phyloP scores from a whole-genome alignment of 371 early-diverging fungal species.

The Syncephalis fuscata region DNA sequence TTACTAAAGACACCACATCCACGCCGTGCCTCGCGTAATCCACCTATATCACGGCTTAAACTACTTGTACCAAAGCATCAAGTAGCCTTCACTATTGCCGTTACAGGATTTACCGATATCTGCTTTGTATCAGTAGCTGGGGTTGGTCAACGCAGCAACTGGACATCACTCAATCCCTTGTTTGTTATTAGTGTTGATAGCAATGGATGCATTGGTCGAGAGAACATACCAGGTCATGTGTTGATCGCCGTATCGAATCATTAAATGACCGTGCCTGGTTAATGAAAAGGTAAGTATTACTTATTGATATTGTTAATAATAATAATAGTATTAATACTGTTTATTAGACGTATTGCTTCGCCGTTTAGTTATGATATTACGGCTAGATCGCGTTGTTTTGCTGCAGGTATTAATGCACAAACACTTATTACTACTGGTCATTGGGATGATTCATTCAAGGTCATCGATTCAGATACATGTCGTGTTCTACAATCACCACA shows the following conservation, averaged over 20 bases:
- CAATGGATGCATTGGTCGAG: neutral
- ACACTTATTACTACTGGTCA: conserved; percentile 20
- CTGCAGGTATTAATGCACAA: conserved; percentile 17
- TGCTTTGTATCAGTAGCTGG: no score
- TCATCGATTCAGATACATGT: conserved; percentile 9
- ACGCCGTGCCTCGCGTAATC: conserved; percentile 1
- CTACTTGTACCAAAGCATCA: no score
- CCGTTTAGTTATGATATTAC: conserved; percentile 12
- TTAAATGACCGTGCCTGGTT: neutral
- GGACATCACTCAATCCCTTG: neutral
- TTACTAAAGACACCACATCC: conserved; percentile 34
- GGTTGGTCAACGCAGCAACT: no score
- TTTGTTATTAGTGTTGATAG: conserved; percentile 1
- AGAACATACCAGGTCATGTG: neutral
- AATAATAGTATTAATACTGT: no score
- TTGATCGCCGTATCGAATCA: neutral
- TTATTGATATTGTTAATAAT: no score
- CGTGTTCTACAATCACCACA: conserved; percentile 15
- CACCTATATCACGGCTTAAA: no score
- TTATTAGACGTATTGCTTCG: neutral
- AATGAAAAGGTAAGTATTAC: neutral
- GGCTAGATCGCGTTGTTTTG: conserved; percentile 22
- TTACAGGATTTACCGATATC: no score
- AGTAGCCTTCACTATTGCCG: no score
- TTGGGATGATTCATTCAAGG: conserved; percentile 24